A percentile compares a stretch with the other conserved stretches of the same genome.
These are phyloP conservation scores for Aegilops tauschii DNA, from an alignment of 176 grass and related monocot genomes.

Conservation along the genomic window DNA sequence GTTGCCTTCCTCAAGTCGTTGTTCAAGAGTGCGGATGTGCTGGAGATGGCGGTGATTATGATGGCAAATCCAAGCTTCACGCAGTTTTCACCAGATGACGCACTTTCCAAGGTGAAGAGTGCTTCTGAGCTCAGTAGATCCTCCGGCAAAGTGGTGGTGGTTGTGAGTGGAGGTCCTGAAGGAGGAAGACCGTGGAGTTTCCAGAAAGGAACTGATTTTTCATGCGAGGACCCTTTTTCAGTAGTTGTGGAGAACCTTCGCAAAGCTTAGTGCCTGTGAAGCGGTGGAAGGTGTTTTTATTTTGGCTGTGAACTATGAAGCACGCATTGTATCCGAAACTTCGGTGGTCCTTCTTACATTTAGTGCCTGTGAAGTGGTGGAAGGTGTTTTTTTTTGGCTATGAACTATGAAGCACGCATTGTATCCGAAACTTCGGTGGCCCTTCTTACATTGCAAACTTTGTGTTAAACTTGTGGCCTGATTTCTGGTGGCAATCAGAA, in stretches of 20 bases:
- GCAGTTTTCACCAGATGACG: neutral
- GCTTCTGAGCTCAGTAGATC: neutral
- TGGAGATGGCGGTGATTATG: neutral
- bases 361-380: neutral
- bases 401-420: neutral
- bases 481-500: neutral
- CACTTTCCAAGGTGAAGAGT: neutral
- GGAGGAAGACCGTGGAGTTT: neutral
- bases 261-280: neutral
- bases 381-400: neutral
- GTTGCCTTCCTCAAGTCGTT: neutral
- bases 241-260: neutral
- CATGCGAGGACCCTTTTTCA: neutral
- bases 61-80: neutral
- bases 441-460: neutral
- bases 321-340: neutral
- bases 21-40: neutral
- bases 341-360: neutral
- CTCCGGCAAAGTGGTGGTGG: neutral
- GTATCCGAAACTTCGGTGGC: neutral
- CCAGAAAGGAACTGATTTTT: neutral
- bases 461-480: neutral
- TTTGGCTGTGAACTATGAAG: neutral
- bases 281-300: neutral
- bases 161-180: neutral